Base-by-base conservation (phyloP, 1,284 basidiomycete genomes). In the Lignosus rhinocerotis region DNA sequence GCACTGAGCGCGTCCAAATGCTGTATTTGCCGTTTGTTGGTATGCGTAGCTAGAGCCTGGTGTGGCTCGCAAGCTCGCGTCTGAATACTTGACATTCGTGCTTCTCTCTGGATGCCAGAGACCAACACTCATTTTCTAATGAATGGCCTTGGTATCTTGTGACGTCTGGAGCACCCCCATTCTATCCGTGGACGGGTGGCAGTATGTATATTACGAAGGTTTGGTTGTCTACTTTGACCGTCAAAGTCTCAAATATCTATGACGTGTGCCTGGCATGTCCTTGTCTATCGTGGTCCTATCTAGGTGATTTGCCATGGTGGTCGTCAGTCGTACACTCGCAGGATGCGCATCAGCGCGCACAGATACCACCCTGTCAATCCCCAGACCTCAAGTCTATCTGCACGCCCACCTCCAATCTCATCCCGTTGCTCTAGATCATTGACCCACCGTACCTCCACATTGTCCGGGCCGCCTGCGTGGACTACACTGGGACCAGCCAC, bases 291-390 rank as follows among this genome's bases (percentile, higher is more conserved):
- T 19, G 3, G 19, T 17, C 5, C 16, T 6, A 45, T 45, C 16
- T 43, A 19, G n/a, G n/a, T 19, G n/a, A 43, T 6, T 21, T 19
- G n/a, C 16, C 19, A 43, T 11, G 41, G 17, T 10, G 36, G 19
- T 34, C 32, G n/a, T 51, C 36, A 57, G 9, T 60, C 58, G 68
- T 80, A 81, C 55, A 82, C 70, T 50, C 75, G 72, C 59, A 87
- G 65, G 38, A 69, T 74, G 58, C 76, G 78, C 80, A 87, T 80
- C 60, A 92, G 73, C 46, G 83, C 65, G 48, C 79, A 82, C 49
- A 91, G 75, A 73, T 91, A 92, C 89, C 90, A 92, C 32, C 89
- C 90, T 31, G 90, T 91, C 66, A 93, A 73, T 0, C 90, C 90
- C 89, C 90, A 93, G 19, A 92, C 81, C 67, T 92, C 87, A 12